phyloP scores from a whole-genome alignment of 805 yeast species.

The Barnettozyma sucrosica region DNA sequence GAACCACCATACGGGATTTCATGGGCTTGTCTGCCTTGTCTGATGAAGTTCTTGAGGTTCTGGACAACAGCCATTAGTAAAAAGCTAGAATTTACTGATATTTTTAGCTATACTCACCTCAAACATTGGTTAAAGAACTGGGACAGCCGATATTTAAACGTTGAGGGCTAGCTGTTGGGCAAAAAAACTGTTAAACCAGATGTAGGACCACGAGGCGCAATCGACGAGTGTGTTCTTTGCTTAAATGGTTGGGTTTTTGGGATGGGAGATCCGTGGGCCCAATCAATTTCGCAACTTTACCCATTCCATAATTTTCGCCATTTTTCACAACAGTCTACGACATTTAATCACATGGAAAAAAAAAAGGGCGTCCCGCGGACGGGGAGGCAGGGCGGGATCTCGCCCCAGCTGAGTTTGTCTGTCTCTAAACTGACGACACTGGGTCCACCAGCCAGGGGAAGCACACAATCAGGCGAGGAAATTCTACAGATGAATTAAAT shows the following conservation, averaged over 20 bases:
- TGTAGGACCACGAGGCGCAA: not conserved
- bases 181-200: not conserved
- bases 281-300: not conserved
- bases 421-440: too few relatives aligned
- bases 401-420: too few relatives aligned
- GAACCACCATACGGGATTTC: conserved; percentile 4
- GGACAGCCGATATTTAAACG: not conserved
- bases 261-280: not conserved
- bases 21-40: conserved; percentile 38
- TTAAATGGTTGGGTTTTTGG: not conserved
- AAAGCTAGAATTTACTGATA: not conserved
- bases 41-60: conserved; percentile 38
- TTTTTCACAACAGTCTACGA: not conserved
- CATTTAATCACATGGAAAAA: too few relatives aligned
- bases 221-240: not conserved
- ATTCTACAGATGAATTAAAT: too few relatives aligned
- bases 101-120: not conserved
- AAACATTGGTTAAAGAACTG: not conserved
- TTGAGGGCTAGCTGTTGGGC: not conserved
- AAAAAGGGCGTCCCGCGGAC: too few relatives aligned
- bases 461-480: too few relatives aligned
- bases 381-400: too few relatives aligned
- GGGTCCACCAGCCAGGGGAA: too few relatives aligned
- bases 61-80: conserved; percentile 11
- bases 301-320: not conserved